A percentile compares a stretch with the other conserved stretches of the same genome.
Conservation (phyloP, 2,329 filamentous ascomycete species). For the Curvularia lunata region DNA sequence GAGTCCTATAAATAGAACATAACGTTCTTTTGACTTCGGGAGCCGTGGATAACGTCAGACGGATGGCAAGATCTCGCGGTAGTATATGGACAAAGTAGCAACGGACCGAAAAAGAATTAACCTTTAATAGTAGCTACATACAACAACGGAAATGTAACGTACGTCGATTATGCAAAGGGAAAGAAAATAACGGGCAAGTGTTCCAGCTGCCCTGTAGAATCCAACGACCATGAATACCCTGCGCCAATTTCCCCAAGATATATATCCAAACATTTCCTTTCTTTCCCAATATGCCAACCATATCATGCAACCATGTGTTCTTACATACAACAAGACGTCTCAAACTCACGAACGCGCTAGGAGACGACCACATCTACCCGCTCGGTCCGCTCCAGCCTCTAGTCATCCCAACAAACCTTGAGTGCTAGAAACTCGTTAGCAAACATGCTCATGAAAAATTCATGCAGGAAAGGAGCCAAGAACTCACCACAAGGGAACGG, state of each 20-base stretch:
- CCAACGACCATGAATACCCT: background rate
- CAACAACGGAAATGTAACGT: background rate
- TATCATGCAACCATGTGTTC: background rate
- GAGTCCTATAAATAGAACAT: too few relatives aligned
- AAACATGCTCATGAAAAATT: too few relatives aligned
- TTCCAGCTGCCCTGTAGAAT: background rate
- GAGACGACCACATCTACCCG: background rate
- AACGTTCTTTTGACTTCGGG: background rate
- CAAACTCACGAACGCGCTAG: background rate
- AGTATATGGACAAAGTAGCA: too few relatives aligned
- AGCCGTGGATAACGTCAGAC: too few relatives aligned
- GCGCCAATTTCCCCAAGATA: background rate
- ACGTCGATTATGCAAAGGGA: background rate
- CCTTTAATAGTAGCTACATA: too few relatives aligned
- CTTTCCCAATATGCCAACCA: too few relatives aligned
- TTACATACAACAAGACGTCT: background rate
- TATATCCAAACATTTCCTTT: background rate
- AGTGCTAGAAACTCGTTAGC: constrained; percentile 21
- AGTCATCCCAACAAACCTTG: constrained; percentile 41
- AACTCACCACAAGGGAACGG: constrained; percentile 57
- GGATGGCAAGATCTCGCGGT: too few relatives aligned
- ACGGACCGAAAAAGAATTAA: too few relatives aligned
- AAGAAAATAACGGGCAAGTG: background rate
- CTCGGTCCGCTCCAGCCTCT: background rate
- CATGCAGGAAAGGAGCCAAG: background rate